Percentiles rank a stretch among this genome's conserved stretches.
Conservation (phyloP, 805 yeast genomes). For the Barnettozyma salicaria region DNA sequence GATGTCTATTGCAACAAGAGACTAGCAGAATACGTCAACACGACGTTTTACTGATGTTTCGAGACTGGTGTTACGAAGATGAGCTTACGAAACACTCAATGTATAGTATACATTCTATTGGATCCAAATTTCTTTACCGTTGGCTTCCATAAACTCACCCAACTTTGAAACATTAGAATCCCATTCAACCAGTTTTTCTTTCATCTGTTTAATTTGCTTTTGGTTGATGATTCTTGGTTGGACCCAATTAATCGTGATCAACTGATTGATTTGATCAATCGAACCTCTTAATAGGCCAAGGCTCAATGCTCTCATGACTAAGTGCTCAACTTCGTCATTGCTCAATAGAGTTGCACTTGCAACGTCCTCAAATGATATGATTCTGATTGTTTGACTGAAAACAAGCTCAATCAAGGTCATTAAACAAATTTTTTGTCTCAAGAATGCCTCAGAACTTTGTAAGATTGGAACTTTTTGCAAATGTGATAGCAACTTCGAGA, state of each 20-base stretch:
- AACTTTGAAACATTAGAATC: conserved; percentile 63
- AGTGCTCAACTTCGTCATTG: conserved; percentile 70
- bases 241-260: conserved; percentile 84
- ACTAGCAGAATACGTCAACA: conserved; percentile 31
- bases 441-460: conserved; percentile 51
- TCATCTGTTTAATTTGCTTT: conserved; percentile 74
- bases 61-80: neutral
- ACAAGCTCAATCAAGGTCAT: conserved; percentile 88
- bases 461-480: conserved; percentile 49
- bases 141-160: conserved; percentile 50
- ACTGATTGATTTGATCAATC: conserved; percentile 79
- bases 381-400: conserved; percentile 71
- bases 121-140: conserved; percentile 64
- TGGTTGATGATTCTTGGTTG: conserved; percentile 90
- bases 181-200: conserved; percentile 72
- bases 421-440: conserved; percentile 85
- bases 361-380: conserved; percentile 66
- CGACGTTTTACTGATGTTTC: conserved; percentile 8
- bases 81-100: neutral
- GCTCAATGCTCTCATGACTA: conserved; percentile 87
- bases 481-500: conserved; percentile 45
- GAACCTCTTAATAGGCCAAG: conserved; percentile 80
- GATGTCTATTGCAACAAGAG: conserved; percentile 46
- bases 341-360: conserved; percentile 60
- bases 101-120: conserved; percentile 14